Conservation (phyloP, 306 rosid species). For the Prunus mongolica region DNA sequence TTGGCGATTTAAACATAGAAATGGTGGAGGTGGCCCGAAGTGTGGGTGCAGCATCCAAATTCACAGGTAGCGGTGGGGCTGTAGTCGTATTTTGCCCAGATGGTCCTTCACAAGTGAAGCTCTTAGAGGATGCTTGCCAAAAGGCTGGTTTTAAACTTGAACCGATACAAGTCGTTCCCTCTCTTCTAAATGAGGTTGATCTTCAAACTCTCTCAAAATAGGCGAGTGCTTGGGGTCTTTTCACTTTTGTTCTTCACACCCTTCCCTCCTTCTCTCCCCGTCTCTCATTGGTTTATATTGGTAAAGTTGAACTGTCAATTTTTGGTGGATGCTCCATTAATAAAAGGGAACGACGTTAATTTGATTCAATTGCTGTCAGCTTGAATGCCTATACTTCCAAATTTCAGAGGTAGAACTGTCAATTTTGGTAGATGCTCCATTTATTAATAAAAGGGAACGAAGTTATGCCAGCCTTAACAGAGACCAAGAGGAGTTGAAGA, state of each 20-base stretch:
- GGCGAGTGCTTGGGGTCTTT: not conserved
- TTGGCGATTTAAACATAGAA: constrained; percentile 74
- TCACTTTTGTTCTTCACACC: not conserved
- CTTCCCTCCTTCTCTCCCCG: not conserved
- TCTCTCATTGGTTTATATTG: not conserved
- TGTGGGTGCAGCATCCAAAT: constrained; percentile 91
- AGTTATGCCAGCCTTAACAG: too few species aligned
- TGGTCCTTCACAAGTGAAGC: constrained; percentile 71
- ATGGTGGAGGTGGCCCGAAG: constrained; percentile 87
- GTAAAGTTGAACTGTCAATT: not conserved
- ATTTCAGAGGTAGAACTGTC: too few species aligned
- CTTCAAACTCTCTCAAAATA: constrained; percentile 35
- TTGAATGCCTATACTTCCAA: not conserved
- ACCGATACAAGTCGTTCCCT: constrained; percentile 48
- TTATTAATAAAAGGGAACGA: too few species aligned
- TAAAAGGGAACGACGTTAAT: not conserved
- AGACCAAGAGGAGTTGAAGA: too few species aligned
- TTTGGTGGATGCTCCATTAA: not conserved
- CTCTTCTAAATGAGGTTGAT: constrained; percentile 61
- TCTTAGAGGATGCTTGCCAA: constrained; percentile 61
- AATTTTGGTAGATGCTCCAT: too few species aligned
- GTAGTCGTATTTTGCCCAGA: constrained; percentile 76
- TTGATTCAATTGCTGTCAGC: not conserved
- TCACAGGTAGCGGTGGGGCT: constrained; percentile 98
- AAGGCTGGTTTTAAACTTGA: constrained; percentile 60